Evolutionary conservation across 768 basidiomycete species (phyloP), one percentile per base, ranked within the genome.

Genomic region (Suillus decipiens): DNA sequence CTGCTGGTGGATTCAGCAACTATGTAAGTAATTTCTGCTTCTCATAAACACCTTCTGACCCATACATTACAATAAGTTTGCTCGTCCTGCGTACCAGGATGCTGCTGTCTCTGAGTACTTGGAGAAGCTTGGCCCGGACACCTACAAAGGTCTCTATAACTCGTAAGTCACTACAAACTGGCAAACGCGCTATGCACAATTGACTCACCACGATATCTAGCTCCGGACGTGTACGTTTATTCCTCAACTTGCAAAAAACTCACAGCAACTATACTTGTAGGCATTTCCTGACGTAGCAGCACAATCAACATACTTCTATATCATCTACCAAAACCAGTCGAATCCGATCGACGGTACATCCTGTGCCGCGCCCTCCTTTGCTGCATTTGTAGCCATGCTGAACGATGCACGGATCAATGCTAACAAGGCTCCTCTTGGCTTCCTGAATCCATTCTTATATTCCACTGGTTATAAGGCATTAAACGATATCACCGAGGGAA

Each of bases 261-360:
- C 31, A 48, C 15, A 9, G 10, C 22, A 24, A 43, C 59, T 59
- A 53, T 51, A 41, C 47, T 12, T 63, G 9, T 53, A 84, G 86
- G 89, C 76, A 12, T 78, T 80, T 67, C 90, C 89, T 11, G 90
- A 92, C 66, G 87, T 91, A 39, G 76, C 89, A 0, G 88, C 89
- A 0, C 88, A 88, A 69, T 78, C 80, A 1, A 68, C 71, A 48
- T 70, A 74, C 41, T 90, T 84, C 79, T 72, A 75, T 14, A 79
- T 89, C 48, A 79, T 79, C 72, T 72, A 80, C 54, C 60, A 69
- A 33, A 86, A 86, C 3, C 19, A 54, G 7, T 36, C 76, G 14
- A 63, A 63, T n/a, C 69, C 72, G 1, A 80, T 86, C 61, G 82
- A 77, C 1, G 90, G 90, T 39, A 92, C 90, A 1, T 89, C 88